phyloP scores from a whole-genome alignment of 805 yeast genomes.

The Ogataea trehaloabstinens region DNA sequence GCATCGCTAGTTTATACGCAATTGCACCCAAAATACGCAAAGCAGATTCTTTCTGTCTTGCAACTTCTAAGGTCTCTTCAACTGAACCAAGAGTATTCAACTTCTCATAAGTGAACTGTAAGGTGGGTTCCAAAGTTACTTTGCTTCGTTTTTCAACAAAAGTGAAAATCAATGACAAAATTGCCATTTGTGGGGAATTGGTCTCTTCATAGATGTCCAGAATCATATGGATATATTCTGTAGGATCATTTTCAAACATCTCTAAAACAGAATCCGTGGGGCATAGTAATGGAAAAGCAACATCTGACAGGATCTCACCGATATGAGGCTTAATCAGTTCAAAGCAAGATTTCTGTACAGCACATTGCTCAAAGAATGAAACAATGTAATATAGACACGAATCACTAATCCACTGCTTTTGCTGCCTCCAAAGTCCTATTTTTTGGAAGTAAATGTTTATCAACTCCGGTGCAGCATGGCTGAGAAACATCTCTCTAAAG shows the following conservation, averaged over 20 bases:
- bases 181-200: constrained; percentile 74
- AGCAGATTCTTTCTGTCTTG: constrained; percentile 74
- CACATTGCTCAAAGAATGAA: constrained; percentile 59
- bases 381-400: constrained; percentile 65
- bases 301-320: constrained; percentile 61
- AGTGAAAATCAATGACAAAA: constrained; percentile 67
- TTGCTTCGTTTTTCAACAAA: constrained; percentile 67
- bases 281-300: constrained; percentile 75
- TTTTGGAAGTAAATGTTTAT: constrained; percentile 60
- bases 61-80: constrained; percentile 45
- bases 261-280: constrained; percentile 73
- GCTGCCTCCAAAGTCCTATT: constrained; percentile 71
- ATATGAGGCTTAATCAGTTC: constrained; percentile 65
- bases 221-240: constrained; percentile 80
- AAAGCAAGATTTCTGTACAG: constrained; percentile 65
- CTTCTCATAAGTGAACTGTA: constrained; percentile 56
- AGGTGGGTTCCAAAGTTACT: constrained; percentile 55
- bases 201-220: constrained; percentile 63
- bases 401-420: constrained; percentile 65
- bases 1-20: constrained; percentile 52
- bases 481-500: constrained; percentile 54
- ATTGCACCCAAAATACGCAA: constrained; percentile 76
- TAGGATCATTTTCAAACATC: constrained; percentile 83
- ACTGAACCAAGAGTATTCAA: constrained; percentile 39
- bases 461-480: constrained; percentile 70